A percentile compares a stretch with the other conserved stretches of the same genome.
phyloP scores from a whole-genome alignment of 345 rosid species.

The Populus deltoides region DNA sequence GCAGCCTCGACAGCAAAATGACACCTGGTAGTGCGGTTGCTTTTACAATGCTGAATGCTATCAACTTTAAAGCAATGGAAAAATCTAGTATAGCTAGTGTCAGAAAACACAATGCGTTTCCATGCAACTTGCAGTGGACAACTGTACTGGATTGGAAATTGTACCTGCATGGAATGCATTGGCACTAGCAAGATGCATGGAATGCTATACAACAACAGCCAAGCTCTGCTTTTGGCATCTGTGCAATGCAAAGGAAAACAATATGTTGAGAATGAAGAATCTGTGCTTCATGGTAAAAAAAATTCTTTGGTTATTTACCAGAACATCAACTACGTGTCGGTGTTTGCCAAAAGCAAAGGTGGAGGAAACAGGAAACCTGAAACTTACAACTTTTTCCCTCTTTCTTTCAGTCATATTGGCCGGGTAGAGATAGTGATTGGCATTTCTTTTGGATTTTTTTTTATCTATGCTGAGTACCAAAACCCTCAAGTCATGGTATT shows the following conservation, averaged over 20 bases:
- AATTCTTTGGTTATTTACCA: background rate
- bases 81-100: background rate
- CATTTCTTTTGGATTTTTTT: no score
- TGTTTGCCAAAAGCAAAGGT: background rate
- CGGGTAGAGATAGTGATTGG: no score
- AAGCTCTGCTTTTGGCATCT: background rate
- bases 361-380: background rate
- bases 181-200: background rate
- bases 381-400: background rate
- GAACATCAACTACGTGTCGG: background rate
- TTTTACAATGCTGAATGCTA: background rate
- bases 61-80: background rate
- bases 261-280: background rate
- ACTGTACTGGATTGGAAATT: background rate
- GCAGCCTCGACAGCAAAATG: background rate
- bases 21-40: background rate
- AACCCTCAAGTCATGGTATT: background rate
- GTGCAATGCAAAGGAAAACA: background rate
- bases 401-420: no score
- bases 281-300: background rate
- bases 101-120: background rate
- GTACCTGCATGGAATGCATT: background rate
- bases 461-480: no score
- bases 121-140: background rate
- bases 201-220: background rate